These are phyloP conservation scores for Neonectria punicea DNA, from an alignment of 2,329 filamentous ascomycete genomes.

Conservation along the genomic window DNA sequence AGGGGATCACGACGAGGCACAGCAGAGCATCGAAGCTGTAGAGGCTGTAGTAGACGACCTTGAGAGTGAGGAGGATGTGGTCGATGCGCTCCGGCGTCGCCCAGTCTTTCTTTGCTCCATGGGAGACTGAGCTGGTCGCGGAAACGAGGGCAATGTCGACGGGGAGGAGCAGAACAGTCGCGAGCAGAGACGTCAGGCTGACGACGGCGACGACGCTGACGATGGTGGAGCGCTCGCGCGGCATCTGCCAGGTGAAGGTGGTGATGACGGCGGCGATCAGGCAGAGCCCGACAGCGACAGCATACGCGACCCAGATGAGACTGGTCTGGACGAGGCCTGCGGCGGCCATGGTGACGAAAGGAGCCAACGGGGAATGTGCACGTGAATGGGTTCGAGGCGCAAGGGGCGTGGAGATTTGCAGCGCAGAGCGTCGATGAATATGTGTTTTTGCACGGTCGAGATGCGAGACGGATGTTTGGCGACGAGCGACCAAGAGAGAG, in stretches of 20 bases:
- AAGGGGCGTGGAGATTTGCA: slow-evolving; percentile 1
- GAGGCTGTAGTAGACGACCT: slow-evolving; percentile 90
- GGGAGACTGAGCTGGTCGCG: slow-evolving; percentile 79
- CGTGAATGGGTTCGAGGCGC: background rate
- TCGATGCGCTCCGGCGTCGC: slow-evolving; percentile 84
- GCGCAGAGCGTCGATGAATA: background rate
- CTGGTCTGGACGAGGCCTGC: slow-evolving; percentile 81
- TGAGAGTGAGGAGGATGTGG: slow-evolving; percentile 81
- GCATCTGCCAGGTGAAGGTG: slow-evolving; percentile 90
- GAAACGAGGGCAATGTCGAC: slow-evolving; percentile 97
- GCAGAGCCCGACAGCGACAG: slow-evolving; percentile 80
- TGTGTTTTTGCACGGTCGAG: slow-evolving; percentile 8
- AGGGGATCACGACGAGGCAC: slow-evolving; percentile 90
- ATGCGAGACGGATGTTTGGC: slow-evolving; percentile 13
- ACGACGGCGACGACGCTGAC: slow-evolving; percentile 88
- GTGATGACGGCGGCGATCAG: slow-evolving; percentile 84
- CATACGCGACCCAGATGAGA: slow-evolving; percentile 95
- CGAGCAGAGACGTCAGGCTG: slow-evolving; percentile 86
- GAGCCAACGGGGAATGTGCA: background rate
- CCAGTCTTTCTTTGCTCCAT: slow-evolving; percentile 93
- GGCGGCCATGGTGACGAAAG: slow-evolving; percentile 50
- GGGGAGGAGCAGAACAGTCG: slow-evolving; percentile 90
- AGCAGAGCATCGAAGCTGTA: slow-evolving; percentile 93
- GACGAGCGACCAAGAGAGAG: slow-evolving; percentile 5
- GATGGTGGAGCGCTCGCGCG: slow-evolving; percentile 83